These are phyloP conservation scores for Rhodotorula sp. DNA, from an alignment of 1,284 basidiomycete genomes.

Conservation along the genomic window DNA sequence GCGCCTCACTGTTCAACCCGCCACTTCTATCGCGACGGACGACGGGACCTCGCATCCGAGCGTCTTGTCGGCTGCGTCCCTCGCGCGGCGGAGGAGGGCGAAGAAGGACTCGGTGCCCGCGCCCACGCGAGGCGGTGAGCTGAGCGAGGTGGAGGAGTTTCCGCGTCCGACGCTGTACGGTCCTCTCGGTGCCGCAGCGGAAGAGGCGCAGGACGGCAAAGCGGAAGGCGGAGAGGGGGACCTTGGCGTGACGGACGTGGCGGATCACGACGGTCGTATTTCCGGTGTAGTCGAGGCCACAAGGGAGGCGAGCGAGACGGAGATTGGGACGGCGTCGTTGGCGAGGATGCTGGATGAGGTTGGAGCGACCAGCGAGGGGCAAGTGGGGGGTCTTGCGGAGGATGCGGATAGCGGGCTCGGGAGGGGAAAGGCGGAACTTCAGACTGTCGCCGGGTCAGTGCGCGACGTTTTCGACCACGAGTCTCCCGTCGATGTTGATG, in stretches of 20 bases:
- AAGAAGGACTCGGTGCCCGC: background rate
- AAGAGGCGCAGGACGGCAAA: background rate
- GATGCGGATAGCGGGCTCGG: background rate
- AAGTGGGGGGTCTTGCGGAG: background rate
- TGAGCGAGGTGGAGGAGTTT: background rate
- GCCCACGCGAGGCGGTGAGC: background rate
- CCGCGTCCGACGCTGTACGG: background rate
- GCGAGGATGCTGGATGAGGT: background rate
- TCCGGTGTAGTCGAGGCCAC: background rate
- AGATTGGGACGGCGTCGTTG: background rate
- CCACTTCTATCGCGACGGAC: background rate
- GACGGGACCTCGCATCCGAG: background rate
- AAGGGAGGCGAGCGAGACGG: background rate
- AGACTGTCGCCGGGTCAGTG: no score
- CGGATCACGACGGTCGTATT: background rate
- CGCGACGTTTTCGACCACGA: no score
- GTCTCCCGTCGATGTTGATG: no score
- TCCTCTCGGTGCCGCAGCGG: no score
- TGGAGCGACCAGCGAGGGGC: background rate
- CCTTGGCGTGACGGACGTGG: no score
- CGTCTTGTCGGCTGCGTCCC: constrained; percentile 18
- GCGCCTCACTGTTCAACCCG: background rate
- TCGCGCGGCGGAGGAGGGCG: constrained; percentile 5
- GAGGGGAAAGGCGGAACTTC: background rate
- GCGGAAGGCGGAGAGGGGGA: background rate